phyloP scores from a whole-genome alignment of 768 basidiomycete genomes.

The Tricholoma furcatifolium region DNA sequence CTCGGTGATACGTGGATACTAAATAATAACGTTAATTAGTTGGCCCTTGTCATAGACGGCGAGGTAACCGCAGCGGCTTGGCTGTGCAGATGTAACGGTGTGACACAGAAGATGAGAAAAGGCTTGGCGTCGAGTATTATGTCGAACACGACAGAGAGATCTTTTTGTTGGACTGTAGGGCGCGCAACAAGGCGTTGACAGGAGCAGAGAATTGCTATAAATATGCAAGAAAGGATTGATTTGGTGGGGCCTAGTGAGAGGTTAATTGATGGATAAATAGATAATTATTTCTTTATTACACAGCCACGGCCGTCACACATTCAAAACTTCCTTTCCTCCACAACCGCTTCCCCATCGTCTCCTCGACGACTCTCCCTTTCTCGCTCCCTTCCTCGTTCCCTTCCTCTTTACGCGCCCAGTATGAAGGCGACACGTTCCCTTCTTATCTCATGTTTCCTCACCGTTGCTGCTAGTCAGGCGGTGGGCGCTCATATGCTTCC shows the following conservation, averaged over 20 bases:
- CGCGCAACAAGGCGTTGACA: too few species aligned
- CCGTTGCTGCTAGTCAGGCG: constrained; percentile 19
- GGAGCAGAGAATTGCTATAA: background rate
- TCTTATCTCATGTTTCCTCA: constrained; percentile 25
- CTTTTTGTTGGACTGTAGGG: too few species aligned
- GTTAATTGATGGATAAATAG: too few species aligned
- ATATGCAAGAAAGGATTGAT: constrained; percentile 6
- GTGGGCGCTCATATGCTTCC: constrained; percentile 17
- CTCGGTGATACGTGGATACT: constrained; percentile 19
- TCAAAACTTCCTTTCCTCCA: constrained; percentile 17
- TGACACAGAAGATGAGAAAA: too few species aligned
- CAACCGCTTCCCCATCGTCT: constrained; percentile 4
- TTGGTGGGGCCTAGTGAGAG: background rate
- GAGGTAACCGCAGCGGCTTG: too few species aligned
- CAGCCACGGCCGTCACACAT: constrained; percentile 20
- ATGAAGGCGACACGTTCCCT: constrained; percentile 27
- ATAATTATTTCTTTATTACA: constrained; percentile 8
- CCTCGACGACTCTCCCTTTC: constrained; percentile 7
- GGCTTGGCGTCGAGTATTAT: too few species aligned
- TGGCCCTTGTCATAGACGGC: too few species aligned
- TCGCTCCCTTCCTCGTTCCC: background rate
- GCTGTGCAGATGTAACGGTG: too few species aligned
- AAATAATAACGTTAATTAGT: too few species aligned
- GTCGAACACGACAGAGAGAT: too few species aligned
- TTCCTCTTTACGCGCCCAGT: constrained; percentile 3